Percentiles rank a stretch among this genome's conserved stretches.
phyloP scores from a whole-genome alignment of 805 yeast species.

The Scheffersomyces spartinae region DNA sequence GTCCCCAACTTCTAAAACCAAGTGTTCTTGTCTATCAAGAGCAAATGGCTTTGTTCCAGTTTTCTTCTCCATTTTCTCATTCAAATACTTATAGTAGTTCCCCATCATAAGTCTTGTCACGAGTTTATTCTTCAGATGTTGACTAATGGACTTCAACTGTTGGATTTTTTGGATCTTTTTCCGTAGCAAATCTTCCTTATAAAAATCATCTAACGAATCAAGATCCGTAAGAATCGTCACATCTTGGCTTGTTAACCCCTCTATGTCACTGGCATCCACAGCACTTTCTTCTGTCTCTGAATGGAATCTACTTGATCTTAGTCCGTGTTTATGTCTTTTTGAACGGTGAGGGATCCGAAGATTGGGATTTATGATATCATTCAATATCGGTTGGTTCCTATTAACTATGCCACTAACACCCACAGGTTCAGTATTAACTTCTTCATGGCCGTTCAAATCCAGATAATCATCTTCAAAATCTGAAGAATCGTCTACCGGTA shows the following conservation, averaged over 20 bases:
- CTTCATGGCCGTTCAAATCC: constrained; percentile 12
- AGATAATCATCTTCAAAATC: constrained; percentile 13
- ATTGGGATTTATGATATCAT: too few relatives aligned
- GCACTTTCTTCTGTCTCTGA: too few relatives aligned
- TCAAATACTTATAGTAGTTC: constrained; percentile 41
- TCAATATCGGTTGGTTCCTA: constrained; percentile 35
- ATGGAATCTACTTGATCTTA: too few relatives aligned
- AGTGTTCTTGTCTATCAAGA: too few relatives aligned
- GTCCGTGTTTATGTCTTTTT: too few relatives aligned
- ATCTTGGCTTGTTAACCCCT: constrained; percentile 24
- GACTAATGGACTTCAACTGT: constrained; percentile 20
- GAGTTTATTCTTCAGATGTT: constrained; percentile 34
- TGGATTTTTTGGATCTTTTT: constrained; percentile 38
- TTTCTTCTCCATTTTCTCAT: constrained; percentile 16
- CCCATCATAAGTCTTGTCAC: constrained; percentile 63
- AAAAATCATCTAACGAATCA: constrained; percentile 23
- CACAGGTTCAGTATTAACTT: constrained; percentile 37
- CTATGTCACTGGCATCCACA: too few relatives aligned
- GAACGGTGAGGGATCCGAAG: too few relatives aligned
- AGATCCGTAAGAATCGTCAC: constrained; percentile 24
- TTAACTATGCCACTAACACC: constrained; percentile 40
- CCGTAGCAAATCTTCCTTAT: constrained; percentile 30
- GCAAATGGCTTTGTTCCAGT: too few relatives aligned
- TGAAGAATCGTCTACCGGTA: constrained; percentile 37
- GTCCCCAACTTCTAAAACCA: constrained; percentile 11